A percentile compares a stretch with the other conserved stretches of the same genome.
Conservation (phyloP, 345 rosid genomes). For the Brassica nigra region DNA sequence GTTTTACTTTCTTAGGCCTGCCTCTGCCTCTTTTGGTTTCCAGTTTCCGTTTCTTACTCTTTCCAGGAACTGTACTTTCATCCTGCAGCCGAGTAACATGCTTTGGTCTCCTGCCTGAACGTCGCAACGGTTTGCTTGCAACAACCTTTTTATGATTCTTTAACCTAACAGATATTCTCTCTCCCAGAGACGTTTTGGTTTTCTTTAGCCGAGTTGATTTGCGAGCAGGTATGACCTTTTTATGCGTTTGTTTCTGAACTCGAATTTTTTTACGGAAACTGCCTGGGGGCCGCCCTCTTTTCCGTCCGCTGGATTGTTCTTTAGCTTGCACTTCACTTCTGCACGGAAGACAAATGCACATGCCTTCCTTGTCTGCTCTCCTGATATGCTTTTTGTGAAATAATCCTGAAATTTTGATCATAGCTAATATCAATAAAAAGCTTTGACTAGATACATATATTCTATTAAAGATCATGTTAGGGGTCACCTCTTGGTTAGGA, state of each 20-base stretch:
- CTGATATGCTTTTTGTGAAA: constrained; percentile 81
- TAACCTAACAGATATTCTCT: constrained; percentile 42
- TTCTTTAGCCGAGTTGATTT: constrained; percentile 41
- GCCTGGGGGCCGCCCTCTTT: constrained; percentile 42
- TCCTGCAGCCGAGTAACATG: constrained; percentile 45
- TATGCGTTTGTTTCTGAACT: constrained; percentile 45
- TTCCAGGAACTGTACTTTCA: constrained; percentile 44
- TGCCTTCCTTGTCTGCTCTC: constrained; percentile 58
- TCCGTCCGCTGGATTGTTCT: constrained; percentile 37
- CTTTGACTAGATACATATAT: background rate
- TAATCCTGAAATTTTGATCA: constrained; percentile 56
- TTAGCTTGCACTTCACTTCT: constrained; percentile 47
- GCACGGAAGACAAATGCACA: constrained; percentile 69
- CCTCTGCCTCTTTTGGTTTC: constrained; percentile 50
- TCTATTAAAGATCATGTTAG: constrained; percentile 8
- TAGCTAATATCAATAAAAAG: background rate
- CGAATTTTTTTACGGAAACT: constrained; percentile 45
- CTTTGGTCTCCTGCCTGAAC: constrained; percentile 72
- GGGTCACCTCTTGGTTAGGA: constrained; percentile 6
- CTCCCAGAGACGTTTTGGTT: constrained; percentile 41
- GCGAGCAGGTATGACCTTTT: constrained; percentile 40
- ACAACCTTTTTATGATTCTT: constrained; percentile 54
- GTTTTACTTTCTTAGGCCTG: constrained; percentile 44
- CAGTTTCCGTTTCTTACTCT: constrained; percentile 53
- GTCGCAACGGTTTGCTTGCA: constrained; percentile 68